Evolutionary conservation across 371 early-diverging fungal species (phyloP).

Genomic region (Mortierella sp.): DNA sequence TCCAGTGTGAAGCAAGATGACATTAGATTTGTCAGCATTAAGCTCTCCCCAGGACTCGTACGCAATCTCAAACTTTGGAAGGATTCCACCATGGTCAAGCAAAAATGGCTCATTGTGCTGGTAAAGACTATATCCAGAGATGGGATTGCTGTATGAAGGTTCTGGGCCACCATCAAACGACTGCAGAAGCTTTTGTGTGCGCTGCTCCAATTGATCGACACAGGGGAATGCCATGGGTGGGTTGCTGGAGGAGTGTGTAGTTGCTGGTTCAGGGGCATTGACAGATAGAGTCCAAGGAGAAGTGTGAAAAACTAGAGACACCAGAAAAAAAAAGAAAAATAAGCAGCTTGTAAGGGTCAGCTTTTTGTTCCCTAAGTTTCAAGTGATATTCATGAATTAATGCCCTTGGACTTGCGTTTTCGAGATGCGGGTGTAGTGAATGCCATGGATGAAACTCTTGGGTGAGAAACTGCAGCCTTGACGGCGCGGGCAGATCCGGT

Average conservation of each 20-base stretch:
- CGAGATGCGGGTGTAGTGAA: constrained; percentile 35
- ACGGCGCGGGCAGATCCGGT: constrained; percentile 40
- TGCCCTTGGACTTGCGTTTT: constrained; percentile 37
- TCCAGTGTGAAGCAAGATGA: constrained; percentile 89
- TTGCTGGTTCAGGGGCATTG: constrained; percentile 20
- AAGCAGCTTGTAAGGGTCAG: neutral
- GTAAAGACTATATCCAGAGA: constrained; percentile 84
- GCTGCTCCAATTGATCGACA: constrained; percentile 76
- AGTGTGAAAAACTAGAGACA: constrained; percentile 41
- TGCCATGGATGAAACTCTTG: constrained; percentile 25
- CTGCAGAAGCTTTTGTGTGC: constrained; percentile 62
- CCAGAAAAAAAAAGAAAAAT: neutral
- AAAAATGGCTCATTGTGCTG: constrained; percentile 76
- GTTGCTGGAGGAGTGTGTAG: constrained; percentile 59
- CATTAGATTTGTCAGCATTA: constrained; percentile 78
- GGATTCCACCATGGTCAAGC: constrained; percentile 86
- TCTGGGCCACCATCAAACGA: constrained; percentile 87
- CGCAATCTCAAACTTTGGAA: constrained; percentile 82
- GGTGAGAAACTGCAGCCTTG: constrained; percentile 22
- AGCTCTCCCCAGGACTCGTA: constrained; percentile 91
- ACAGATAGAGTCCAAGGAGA: constrained; percentile 38
- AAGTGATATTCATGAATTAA: too few species aligned
- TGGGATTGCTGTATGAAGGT: constrained; percentile 87
- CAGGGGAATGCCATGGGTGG: constrained; percentile 85
- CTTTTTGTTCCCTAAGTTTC: too few species aligned